Evolutionary conservation across 441 rosid species (phyloP), one percentile per base, ranked within the genome.

Genomic region (Erodium moschatum): DNA sequence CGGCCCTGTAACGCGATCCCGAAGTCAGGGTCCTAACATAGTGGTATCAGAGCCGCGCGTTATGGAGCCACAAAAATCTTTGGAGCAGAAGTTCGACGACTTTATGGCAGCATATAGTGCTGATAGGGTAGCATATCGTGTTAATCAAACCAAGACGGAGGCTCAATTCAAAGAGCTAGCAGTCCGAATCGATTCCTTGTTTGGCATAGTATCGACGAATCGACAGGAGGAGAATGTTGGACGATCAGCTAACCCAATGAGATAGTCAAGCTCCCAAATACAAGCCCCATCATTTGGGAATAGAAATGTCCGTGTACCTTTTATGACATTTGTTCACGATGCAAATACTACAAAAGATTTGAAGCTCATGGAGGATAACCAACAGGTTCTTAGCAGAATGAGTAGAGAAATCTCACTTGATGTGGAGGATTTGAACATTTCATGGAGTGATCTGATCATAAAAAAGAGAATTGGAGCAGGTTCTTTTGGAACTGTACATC

Each of bases 401-500:
- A 84, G 79, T 67, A 79, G 81, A 77, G 95, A 85, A 7, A 72
- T 87, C 73, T 66, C 86, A 56, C 79, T 87, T 80, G 96, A 89
- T 74, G 83, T 84, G 73, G 98, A 92, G 69, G 98, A 88, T 81
- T 84, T 92, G 82, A 85, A 81, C 64, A 92, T 95, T 73, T 88
- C 96, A 13, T 95, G 98, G 98, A 80, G 77, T 80, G 97, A 95
- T 83, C 97, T 95, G 77, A 81, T 79, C 72, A 67, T 95, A 69
- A 90, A 85, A 80, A 98, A 92, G 86, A 86, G 82, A 81, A 95
- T 95, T 73, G 99, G 99, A 87, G 85, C 97, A 95, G 99, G 99
- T 81, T 95, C 99, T 78, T 95, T 92, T 83, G 99, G 99, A 68
- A 90, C 91, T 74, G 99, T 95, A 64, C 96, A 89, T 81, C 97